phyloP scores from a whole-genome alignment of 345 rosid genomes.

The Lumnitzera racemosa region DNA sequence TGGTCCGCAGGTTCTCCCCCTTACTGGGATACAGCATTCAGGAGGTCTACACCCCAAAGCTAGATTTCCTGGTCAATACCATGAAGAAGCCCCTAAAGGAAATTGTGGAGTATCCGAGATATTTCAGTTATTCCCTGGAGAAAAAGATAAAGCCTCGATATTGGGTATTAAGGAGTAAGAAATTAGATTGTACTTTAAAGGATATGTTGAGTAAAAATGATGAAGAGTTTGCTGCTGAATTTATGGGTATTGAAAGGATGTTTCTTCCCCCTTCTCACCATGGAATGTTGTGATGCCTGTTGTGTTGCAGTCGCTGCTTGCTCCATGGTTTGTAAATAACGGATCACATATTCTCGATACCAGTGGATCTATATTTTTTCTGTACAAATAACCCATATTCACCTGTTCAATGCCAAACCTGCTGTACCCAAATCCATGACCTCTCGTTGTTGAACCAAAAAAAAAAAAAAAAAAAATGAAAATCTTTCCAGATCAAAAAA shows the following conservation, averaged over 20 bases:
- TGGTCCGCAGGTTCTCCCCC: conserved; percentile 81
- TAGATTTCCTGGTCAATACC: conserved; percentile 51
- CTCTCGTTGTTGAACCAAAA: too few species aligned
- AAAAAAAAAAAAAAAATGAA: too few species aligned
- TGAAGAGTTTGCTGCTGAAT: conserved; percentile 70
- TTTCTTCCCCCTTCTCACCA: conserved; percentile 7
- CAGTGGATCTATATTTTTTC: too few species aligned
- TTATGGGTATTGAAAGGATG: conserved; percentile 37
- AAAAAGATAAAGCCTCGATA: conserved; percentile 81
- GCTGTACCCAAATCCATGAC: too few species aligned
- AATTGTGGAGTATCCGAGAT: conserved; percentile 68
- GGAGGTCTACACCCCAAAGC: conserved; percentile 66
- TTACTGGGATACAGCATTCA: conserved; percentile 77
- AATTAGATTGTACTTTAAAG: conserved; percentile 53
- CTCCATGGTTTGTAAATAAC: too few species aligned
- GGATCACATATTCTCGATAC: too few species aligned
- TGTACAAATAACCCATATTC: too few species aligned
- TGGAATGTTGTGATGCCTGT: background rate
- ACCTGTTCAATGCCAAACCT: too few species aligned
- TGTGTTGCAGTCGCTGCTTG: background rate
- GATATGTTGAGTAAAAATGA: conserved; percentile 79
- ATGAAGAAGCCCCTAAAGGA: conserved; percentile 63
- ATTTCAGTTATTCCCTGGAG: conserved; percentile 82
- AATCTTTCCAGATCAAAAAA: too few species aligned
- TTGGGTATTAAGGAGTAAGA: conserved; percentile 56